Base-by-base conservation (phyloP, 768 basidiomycete genomes). In the Nidula microcarpa region DNA sequence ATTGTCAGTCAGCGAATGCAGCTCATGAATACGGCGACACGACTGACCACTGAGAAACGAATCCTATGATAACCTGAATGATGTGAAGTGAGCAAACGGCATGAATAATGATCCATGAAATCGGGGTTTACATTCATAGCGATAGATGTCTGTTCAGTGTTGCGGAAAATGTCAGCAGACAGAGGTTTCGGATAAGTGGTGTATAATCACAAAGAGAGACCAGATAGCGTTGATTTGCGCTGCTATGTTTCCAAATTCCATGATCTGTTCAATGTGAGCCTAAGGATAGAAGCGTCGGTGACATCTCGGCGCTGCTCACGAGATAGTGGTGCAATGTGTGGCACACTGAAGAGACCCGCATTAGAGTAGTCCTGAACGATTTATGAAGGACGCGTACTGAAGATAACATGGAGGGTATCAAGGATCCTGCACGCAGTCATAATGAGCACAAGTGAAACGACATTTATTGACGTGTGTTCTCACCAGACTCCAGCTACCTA, bases 301-400 rank as follows among this genome's bases (percentile, higher is more conserved):
- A 32, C 9, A 17, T 5, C 10, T 16, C 16, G 13, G 47, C 23
- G 10, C 17, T n/a, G 37, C 68, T 35, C 57, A 79, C 76, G 45
- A 78, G 70, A 55, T 77, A 78, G 51, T 66, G 57, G 58, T 78
- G 70, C 53, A 77, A 58, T 1, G 69, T 57, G 57, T 76, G 72
- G 47, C 73, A 72, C 70, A 76, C 76, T 76, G 51, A 33, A 35
- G 23, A 33, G n/a, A 23, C 23, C 30, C 16, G 49, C 44, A 37
- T 52, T 39, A 54, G 52, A 33, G 14, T 39, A 41, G 16, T 39
- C 13, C 30, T 44, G 6, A n/a, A 16, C 4, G 36, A 43, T 49
- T 37, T 33, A 13, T 17, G 6, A 43, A 37, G 30, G 5, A 43
- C 17, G 62, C 74, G 47, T 53, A 76, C 76, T 72, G 43, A 78